A percentile compares a stretch with the other conserved stretches of the same genome.
Conservation (phyloP, 441 rosid genomes). For the Melastoma candidum region DNA sequence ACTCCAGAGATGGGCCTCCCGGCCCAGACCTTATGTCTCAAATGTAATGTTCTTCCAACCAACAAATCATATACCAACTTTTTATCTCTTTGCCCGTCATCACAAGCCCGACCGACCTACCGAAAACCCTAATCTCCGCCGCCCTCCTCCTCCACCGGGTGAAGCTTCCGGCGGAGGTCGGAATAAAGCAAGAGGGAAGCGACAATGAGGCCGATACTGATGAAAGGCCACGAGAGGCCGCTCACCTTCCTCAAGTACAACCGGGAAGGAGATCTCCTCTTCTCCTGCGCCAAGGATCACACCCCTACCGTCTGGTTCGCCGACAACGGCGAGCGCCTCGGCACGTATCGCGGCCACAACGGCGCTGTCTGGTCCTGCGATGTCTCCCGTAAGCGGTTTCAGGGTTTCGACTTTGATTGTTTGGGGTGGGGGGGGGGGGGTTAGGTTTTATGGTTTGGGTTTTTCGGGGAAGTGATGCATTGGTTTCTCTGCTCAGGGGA, state of each 20-base stretch:
- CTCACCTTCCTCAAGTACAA: conserved; percentile 80
- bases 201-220: conserved; percentile 82
- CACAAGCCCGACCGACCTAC: too few species aligned
- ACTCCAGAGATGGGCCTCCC: too few species aligned
- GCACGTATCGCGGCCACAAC: conserved; percentile 91
- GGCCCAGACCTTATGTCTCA: too few species aligned
- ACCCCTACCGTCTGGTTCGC: conserved; percentile 92
- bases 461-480: not conserved
- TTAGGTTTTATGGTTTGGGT: not conserved
- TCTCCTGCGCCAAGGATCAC: conserved; percentile 93
- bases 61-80: too few species aligned
- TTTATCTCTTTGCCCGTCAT: too few species aligned
- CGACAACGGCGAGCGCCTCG: conserved; percentile 84
- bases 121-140: too few species aligned
- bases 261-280: conserved; percentile 80
- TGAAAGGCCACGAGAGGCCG: conserved; percentile 99
- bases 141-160: too few species aligned
- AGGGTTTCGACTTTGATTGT: not conserved
- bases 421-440: not conserved
- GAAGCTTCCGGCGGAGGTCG: too few species aligned
- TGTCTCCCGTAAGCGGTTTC: conserved; percentile 44
- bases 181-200: not conserved
- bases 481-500: conserved; percentile 36
- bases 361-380: conserved; percentile 96
- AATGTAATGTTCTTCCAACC: too few species aligned